Evolutionary conservation across 768 basidiomycete species (phyloP).

Genomic region (Rhizopogon vulgaris): DNA sequence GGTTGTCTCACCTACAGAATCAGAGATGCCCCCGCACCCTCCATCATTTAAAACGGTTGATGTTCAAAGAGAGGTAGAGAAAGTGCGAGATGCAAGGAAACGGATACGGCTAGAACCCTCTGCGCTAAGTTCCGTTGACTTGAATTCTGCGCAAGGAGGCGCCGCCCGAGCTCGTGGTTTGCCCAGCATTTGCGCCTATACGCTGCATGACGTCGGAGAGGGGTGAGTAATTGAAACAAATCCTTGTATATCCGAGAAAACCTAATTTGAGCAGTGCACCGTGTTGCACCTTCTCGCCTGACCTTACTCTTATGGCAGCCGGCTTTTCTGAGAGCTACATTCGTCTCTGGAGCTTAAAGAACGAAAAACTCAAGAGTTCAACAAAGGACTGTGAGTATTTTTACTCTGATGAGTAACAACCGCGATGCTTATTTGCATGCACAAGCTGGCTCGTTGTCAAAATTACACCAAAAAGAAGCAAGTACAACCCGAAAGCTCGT

Average conservation of each 20-base stretch:
- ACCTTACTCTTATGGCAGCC: slow-evolving; percentile 87
- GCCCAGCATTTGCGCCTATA: slow-evolving; percentile 94
- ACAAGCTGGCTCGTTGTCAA: slow-evolving; percentile 49
- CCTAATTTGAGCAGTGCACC: slow-evolving; percentile 52
- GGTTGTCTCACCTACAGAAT: slow-evolving; percentile 54
- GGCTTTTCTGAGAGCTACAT: slow-evolving; percentile 97
- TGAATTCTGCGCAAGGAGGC: slow-evolving; percentile 51
- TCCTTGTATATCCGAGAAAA: not conserved
- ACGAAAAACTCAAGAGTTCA: slow-evolving; percentile 70
- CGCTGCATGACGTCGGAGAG: slow-evolving; percentile 91
- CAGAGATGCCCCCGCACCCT: slow-evolving; percentile 78
- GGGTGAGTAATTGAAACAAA: slow-evolving; percentile 50
- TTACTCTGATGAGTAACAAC: not conserved
- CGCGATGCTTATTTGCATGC: not conserved
- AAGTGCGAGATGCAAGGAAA: slow-evolving; percentile 84
- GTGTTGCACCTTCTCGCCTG: slow-evolving; percentile 83
- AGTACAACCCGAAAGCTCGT: slow-evolving; percentile 86
- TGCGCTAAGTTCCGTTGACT: slow-evolving; percentile 48
- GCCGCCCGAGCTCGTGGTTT: slow-evolving; percentile 55
- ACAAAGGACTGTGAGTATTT: slow-evolving; percentile 61
- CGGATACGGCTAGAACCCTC: slow-evolving; percentile 87
- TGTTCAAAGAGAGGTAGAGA: slow-evolving; percentile 85
- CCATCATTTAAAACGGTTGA: slow-evolving; percentile 79
- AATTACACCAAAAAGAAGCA: slow-evolving; percentile 76
- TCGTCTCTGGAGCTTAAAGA: slow-evolving; percentile 90